Percentiles rank a stretch among this genome's conserved stretches.
phyloP scores from a whole-genome alignment of 2,329 filamentous ascomycete genomes.

The Elsinoe perseae region DNA sequence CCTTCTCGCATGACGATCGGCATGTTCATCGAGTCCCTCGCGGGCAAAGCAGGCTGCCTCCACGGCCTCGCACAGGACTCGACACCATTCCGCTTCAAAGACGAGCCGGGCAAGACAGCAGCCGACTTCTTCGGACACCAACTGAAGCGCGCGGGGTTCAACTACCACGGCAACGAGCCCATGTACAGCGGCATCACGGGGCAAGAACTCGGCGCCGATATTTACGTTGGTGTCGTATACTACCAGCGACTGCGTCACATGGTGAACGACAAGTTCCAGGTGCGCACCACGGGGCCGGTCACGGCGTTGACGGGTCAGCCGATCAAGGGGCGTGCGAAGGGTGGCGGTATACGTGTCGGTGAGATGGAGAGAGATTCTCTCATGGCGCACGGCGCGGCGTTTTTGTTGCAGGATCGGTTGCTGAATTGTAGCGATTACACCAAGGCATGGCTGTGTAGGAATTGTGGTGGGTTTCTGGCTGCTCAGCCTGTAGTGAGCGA shows the following conservation, averaged over 20 bases:
- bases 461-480: slow-evolving; percentile 83
- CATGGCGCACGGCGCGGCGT: slow-evolving; percentile 89
- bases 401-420: slow-evolving; percentile 86
- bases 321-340: slow-evolving; percentile 92
- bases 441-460: slow-evolving; percentile 79
- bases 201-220: slow-evolving; percentile 86
- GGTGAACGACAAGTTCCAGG: slow-evolving; percentile 99
- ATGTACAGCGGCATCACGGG: slow-evolving; percentile 98
- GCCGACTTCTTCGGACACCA: slow-evolving; percentile 95
- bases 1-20: slow-evolving; percentile 99
- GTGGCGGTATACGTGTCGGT: slow-evolving; percentile 96
- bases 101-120: slow-evolving; percentile 79
- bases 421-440: slow-evolving; percentile 96
- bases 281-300: slow-evolving; percentile 88
- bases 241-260: slow-evolving; percentile 98
- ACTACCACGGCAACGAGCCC: slow-evolving; percentile 96
- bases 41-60: slow-evolving; percentile 86
- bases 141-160: slow-evolving; percentile 89
- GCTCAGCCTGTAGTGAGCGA: slow-evolving; percentile 65
- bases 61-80: slow-evolving; percentile 95
- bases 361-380: slow-evolving; percentile 98
- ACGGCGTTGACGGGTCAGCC: slow-evolving; percentile 88
- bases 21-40: slow-evolving; percentile 97
- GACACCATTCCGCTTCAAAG: slow-evolving; percentile 79
- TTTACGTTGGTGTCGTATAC: slow-evolving; percentile 95